Conservation (phyloP, 2,329 filamentous ascomycete genomes). For the Thyridium curvatum region DNA sequence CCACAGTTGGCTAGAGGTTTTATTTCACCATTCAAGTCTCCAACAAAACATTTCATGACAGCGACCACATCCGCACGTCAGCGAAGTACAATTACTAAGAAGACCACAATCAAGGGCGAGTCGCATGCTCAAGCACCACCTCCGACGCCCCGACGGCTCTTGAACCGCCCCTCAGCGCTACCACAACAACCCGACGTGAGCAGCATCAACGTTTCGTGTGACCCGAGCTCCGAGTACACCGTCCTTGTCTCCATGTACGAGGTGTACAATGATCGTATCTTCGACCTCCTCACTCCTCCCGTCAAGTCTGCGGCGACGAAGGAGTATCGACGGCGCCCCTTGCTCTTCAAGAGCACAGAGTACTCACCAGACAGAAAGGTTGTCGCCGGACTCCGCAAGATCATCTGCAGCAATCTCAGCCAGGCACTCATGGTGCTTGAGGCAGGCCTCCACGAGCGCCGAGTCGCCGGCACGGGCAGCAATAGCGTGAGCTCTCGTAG, state of each 20-base stretch:
- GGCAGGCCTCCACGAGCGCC: conserved; percentile 77
- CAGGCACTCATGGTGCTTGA: conserved; percentile 89
- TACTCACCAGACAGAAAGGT: conserved; percentile 85
- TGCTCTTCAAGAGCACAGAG: conserved; percentile 91
- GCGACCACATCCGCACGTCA: conserved; percentile 37
- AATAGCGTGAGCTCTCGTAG: conserved; percentile 90
- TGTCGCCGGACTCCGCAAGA: conserved; percentile 84
- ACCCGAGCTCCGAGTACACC: conserved; percentile 71
- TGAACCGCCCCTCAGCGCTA: conserved; percentile 63
- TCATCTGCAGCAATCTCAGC: conserved; percentile 74
- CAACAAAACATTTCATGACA: conserved; percentile 33
- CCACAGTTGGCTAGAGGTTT: too few species aligned
- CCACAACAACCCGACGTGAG: conserved; percentile 71
- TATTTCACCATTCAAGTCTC: conserved; percentile 9
- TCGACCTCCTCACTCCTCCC: conserved; percentile 73
- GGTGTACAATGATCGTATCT: conserved; percentile 97
- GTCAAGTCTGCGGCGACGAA: conserved; percentile 56
- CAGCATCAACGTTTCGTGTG: conserved; percentile 59
- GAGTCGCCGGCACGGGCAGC: conserved; percentile 84
- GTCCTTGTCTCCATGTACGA: conserved; percentile 97
- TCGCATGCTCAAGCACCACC: conserved; percentile 30
- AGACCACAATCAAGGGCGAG: conserved; percentile 39
- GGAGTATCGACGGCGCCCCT: conserved; percentile 66
- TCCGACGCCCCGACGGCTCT: conserved; percentile 53
- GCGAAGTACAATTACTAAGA: conserved; percentile 41